These are phyloP conservation scores for Verruconis gallopava DNA, from an alignment of 2,329 filamentous ascomycete species.

Conservation along the genomic window DNA sequence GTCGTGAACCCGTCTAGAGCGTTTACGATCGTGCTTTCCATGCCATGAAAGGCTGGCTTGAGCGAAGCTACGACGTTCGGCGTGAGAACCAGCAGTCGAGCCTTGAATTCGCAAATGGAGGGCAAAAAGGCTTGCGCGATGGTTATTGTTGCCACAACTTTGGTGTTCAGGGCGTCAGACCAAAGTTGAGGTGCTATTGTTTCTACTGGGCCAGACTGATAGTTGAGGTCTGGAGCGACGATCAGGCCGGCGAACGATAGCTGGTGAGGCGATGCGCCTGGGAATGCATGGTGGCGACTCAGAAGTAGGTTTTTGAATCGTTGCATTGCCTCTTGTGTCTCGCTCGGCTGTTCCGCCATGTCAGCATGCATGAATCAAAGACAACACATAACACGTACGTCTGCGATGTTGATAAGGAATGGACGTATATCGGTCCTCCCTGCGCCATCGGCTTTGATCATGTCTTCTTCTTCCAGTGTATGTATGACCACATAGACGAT, in stretches of 20 bases:
- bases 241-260: conserved; percentile 69
- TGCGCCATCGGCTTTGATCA: conserved; percentile 52
- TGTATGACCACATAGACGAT: conserved; percentile 85
- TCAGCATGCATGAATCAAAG: no score
- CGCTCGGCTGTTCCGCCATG: conserved; percentile 57
- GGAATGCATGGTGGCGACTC: conserved; percentile 61
- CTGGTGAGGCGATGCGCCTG: conserved; percentile 61
- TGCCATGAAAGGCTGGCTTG: conserved; percentile 66
- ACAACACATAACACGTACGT: conserved; percentile 50
- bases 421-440: conserved; percentile 71
- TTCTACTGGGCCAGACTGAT: conserved; percentile 71
- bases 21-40: conserved; percentile 74
- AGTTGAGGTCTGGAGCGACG: conserved; percentile 65
- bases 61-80: conserved; percentile 71
- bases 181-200: conserved; percentile 74
- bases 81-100: conserved; percentile 64
- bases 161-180: conserved; percentile 83
- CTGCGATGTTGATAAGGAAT: conserved; percentile 68
- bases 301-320: conserved; percentile 60
- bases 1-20: conserved; percentile 78
- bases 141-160: conserved; percentile 78
- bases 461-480: conserved; percentile 70
- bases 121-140: conserved; percentile 75
- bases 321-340: conserved; percentile 54
- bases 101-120: conserved; percentile 37